Base-by-base conservation (phyloP, 306 rosid species). In the Acacia confusa region DNA sequence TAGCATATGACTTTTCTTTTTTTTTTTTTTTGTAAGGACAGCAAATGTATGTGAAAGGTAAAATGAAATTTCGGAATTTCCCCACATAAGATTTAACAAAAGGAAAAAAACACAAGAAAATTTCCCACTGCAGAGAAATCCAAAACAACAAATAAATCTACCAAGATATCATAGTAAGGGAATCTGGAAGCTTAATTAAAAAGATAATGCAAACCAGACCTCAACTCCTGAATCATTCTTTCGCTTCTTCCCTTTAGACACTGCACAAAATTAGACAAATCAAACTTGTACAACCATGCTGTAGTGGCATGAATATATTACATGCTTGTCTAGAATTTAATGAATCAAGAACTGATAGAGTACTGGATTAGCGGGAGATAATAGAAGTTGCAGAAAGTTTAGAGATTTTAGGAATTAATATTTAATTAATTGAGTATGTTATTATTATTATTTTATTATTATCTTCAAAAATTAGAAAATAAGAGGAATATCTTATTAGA, bases 191-290 rank as follows among this genome's bases (percentile, higher is more conserved):
- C 36, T 27, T 12, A 36, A 60, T 43, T 83, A 32, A 66, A 12
- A 58, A 69, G 82, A 43, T 65, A 71, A 72, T 77, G 50, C 77
- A 87, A 84, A 83, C 72, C 87, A 63, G 41, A 91, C 92, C 93
- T 89, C 91, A 77, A 74, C 66, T 30, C 85, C 86, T 15, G 87
- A 85, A 70, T 91, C 96, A 85, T 76, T 89, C 92, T 91, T 91
- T 70, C 92, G 88, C 83, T 91, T 91, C 85, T 91, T 91, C 82
- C 90, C 92, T 72, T 88, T 89, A 27, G 89, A 15, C 75, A 73
- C 95, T 88, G 91, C 86, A 80, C 70, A 70, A 74, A 82, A 27
- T 55, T 77, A 32, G 47, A 61, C 55, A 77, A 43, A 68, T 52
- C 45, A 64, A 64, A n/a, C 28, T 65, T 20, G 40, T 44, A 44